Conservation (phyloP, 2,329 filamentous ascomycete genomes). For the Fusarium aywerte region DNA sequence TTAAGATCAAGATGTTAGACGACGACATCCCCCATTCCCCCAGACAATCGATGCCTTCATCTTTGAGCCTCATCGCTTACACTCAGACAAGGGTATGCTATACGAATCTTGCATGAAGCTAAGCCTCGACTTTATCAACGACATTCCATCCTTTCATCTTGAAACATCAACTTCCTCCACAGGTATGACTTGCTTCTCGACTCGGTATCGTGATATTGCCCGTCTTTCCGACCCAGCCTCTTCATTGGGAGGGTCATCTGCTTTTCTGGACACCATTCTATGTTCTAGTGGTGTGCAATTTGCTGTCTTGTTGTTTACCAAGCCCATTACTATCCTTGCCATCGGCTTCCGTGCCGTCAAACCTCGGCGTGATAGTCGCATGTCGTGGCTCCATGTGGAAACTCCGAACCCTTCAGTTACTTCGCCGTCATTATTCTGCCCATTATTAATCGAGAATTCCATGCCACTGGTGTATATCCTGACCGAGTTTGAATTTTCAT, state of each 20-base stretch:
- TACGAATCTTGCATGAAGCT: constrained; percentile 47
- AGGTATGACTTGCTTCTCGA: neutral
- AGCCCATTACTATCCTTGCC: constrained; percentile 6
- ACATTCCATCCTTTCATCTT: constrained; percentile 5
- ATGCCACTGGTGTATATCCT: neutral
- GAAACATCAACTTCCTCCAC: constrained; percentile 20
- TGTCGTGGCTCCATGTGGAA: constrained; percentile 6
- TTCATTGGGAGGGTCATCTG: constrained; percentile 1
- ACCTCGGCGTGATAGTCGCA: constrained; percentile 1
- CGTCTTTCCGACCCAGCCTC: neutral
- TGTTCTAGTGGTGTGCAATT: neutral
- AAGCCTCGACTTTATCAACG: constrained; percentile 32
- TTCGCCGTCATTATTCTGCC: neutral
- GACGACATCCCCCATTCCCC: constrained; percentile 13
- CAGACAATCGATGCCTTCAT: constrained; percentile 20
- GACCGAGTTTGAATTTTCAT: constrained; percentile 1
- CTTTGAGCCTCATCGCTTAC: constrained; percentile 37
- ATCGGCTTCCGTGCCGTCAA: neutral
- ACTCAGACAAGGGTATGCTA: constrained; percentile 36
- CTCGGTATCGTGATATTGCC: constrained; percentile 26
- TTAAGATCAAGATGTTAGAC: neutral
- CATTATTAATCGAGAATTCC: neutral
- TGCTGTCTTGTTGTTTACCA: neutral
- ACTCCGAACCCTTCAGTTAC: neutral
- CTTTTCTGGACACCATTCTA: neutral